These are phyloP conservation scores for Rutstroemia sydowiana DNA, from an alignment of 2,329 filamentous ascomycete species.

Conservation along the genomic window DNA sequence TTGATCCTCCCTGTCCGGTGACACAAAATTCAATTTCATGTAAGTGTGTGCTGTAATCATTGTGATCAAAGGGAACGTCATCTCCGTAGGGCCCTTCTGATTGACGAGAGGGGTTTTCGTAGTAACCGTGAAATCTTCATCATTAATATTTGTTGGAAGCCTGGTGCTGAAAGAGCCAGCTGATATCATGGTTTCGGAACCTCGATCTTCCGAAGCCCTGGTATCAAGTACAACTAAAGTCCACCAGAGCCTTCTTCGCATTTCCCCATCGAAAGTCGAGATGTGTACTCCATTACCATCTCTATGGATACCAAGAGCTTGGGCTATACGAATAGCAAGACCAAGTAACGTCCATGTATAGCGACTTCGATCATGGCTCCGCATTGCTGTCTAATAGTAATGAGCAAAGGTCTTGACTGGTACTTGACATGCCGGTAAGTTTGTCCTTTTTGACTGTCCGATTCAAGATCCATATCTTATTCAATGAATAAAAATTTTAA, in stretches of 20 bases:
- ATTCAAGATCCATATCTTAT: too few relatives aligned
- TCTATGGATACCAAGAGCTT: conserved; percentile 40
- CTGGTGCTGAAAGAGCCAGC: conserved; percentile 39
- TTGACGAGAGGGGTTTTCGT: not conserved
- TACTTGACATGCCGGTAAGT: too few relatives aligned
- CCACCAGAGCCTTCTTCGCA: conserved; percentile 46
- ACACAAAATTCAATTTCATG: conserved; percentile 9
- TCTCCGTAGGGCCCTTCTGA: conserved; percentile 10
- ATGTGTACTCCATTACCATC: conserved; percentile 40
- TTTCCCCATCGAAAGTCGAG: conserved; percentile 43
- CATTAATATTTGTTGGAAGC: conserved; percentile 44
- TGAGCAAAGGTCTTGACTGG: too few relatives aligned
- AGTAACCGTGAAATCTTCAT: conserved; percentile 36
- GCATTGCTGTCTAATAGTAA: conserved; percentile 9
- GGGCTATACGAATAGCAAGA: conserved; percentile 30
- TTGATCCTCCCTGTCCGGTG: not conserved
- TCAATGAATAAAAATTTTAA: too few relatives aligned
- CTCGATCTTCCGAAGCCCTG: conserved; percentile 42
- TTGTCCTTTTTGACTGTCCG: too few relatives aligned
- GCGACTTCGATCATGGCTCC: conserved; percentile 29
- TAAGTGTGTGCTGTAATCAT: conserved; percentile 2
- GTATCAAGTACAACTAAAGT: conserved; percentile 41
- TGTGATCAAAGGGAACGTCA: conserved; percentile 13
- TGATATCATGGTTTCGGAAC: conserved; percentile 37
- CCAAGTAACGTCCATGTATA: conserved; percentile 36